Evolutionary conservation across 2,329 filamentous ascomycete species (phyloP), one percentile per base, ranked within the genome.

Genomic region (Colletotrichum tropicicola): DNA sequence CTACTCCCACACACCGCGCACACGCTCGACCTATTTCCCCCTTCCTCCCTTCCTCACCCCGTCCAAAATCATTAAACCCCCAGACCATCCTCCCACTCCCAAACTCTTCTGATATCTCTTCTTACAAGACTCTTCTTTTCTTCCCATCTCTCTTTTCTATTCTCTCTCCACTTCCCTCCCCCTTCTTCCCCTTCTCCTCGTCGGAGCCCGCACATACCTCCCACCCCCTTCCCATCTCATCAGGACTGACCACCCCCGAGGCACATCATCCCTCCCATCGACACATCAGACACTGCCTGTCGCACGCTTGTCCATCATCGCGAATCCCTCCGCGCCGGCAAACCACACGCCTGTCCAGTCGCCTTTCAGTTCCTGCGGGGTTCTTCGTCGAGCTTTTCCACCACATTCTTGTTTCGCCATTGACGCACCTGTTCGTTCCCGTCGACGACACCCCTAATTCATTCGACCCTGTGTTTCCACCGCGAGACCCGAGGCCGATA

Each of bases 391-490:
- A 53, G 27, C 28, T 65, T 43, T 72, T n/a, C n/a, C n/a, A n/a
- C 72, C 70, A 41, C 57, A 68, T 69, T 68, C 25, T 71, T 66
- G 70, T 69, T 69, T 74, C 73, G 41, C 48, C 51, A 54, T 67
- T 49, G 55, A 56, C 57, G 60, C 65, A 56, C 19, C 21, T 60
- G 69, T 72, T 78, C 75, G 78, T 81, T 81, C 13, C 35, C 25
- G 47, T 78, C 77, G 71, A 75, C 78, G 76, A 76, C 76, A 73
- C 75, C 70, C 77, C 77, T 80, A 79, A 79, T 81, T 70, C 69
- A 72, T 73, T 76, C 73, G 73, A 71, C 70, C 74, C 73, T 72
- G 76, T 75, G 72, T 74, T 75, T 73, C 61, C 32, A 43, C 27
- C n/a, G 25, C 47, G 48, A 59, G 48, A 64, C 60, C 55, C 6